Evolutionary conservation across 2,329 filamentous ascomycete species (phyloP).

Genomic region (Orbilia ellipsospora): DNA sequence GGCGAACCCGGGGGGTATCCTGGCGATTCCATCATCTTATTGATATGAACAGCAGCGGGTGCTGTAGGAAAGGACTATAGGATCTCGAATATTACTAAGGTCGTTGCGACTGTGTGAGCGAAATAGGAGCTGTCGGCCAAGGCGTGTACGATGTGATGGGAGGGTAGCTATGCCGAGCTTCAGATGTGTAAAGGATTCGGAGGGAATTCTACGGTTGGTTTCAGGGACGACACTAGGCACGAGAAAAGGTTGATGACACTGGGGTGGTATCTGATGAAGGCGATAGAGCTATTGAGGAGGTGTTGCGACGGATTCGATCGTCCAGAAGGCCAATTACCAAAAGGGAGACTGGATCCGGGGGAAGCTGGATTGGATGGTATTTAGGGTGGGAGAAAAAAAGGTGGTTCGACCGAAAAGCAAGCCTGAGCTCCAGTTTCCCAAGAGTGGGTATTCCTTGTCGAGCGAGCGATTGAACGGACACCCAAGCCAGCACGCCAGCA

Average conservation of each 20-base stretch:
- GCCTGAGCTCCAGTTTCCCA: constrained; percentile 41
- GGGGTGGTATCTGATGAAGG: neutral
- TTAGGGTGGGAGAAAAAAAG: constrained; percentile 8
- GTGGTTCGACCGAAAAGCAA: constrained; percentile 8
- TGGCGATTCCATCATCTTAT: constrained; percentile 57
- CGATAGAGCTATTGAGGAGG: constrained; percentile 3
- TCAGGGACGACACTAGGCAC: neutral
- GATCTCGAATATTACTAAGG: neutral
- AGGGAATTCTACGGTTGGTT: too few relatives aligned
- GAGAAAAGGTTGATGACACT: neutral
- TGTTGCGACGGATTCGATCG: constrained; percentile 34
- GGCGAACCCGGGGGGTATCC: constrained; percentile 58
- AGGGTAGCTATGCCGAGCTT: too few relatives aligned
- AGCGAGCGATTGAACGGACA: constrained; percentile 11
- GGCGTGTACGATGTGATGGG: too few relatives aligned
- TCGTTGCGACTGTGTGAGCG: constrained; percentile 8
- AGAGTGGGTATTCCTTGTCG: neutral
- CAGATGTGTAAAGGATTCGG: too few relatives aligned
- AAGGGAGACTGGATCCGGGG: constrained; percentile 47
- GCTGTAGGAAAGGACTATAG: neutral
- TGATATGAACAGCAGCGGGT: neutral
- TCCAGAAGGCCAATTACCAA: constrained; percentile 39
- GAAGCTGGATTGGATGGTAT: constrained; percentile 22
- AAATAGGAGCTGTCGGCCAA: neutral
- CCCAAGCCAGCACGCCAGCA: neutral